Conservation (phyloP, 805 yeast species). For the Pichia cephalocereana region DNA sequence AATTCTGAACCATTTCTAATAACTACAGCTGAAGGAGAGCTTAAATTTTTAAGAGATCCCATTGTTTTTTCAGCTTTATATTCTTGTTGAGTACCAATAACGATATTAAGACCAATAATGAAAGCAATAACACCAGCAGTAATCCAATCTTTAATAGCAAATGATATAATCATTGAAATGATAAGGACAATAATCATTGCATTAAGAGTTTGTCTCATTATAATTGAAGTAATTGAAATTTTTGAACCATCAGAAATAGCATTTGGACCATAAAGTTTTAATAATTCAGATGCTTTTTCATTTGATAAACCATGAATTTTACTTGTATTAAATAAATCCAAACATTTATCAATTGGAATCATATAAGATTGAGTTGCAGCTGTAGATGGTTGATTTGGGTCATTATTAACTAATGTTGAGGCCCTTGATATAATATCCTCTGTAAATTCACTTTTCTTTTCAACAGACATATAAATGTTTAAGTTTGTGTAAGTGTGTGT, state of each 20-base stretch:
- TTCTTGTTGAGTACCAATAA: conserved; percentile 64
- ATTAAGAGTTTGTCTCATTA: conserved; percentile 60
- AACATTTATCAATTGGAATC: conserved; percentile 13
- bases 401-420: not conserved
- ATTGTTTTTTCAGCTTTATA: conserved; percentile 69
- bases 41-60: conserved; percentile 58
- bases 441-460: conserved; percentile 6
- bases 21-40: conserved; percentile 65
- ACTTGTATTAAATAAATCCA: conserved; percentile 27
- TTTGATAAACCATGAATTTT: conserved; percentile 38
- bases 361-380: conserved; percentile 16
- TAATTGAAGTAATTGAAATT: conserved; percentile 43
- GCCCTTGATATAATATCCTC: not conserved
- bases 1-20: conserved; percentile 49
- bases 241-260: conserved; percentile 50
- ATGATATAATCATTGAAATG: conserved; percentile 60
- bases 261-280: conserved; percentile 44
- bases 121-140: conserved; percentile 74
- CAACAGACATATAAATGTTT: not conserved
- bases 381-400: not conserved
- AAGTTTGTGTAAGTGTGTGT: not conserved
- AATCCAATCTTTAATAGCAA: conserved; percentile 70
- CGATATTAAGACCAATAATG: conserved; percentile 54
- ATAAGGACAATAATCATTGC: conserved; percentile 72
- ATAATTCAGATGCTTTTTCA: conserved; percentile 22